Conservation (phyloP, 257 asterid species). For the Penstemon newberryi region DNA sequence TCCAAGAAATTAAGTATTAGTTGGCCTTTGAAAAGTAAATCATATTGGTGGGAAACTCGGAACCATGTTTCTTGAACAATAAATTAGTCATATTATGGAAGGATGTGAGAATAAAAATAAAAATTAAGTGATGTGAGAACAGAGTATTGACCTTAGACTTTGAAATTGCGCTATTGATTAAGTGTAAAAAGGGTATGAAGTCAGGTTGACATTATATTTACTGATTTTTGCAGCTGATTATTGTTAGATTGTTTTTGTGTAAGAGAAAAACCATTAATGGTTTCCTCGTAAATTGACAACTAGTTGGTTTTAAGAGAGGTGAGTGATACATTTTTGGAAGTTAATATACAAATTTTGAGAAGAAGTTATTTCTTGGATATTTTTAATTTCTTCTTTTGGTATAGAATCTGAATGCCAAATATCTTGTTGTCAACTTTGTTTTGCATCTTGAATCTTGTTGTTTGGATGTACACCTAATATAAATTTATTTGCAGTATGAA, state of each 20-base stretch:
- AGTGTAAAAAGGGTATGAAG: not conserved
- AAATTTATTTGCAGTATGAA: constrained; percentile 69
- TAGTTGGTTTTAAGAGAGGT: not conserved
- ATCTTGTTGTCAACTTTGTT: constrained; percentile 19
- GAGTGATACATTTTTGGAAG: too few species aligned
- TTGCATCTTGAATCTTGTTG: constrained; percentile 19
- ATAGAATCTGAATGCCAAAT: constrained; percentile 6
- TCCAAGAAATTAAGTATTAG: too few species aligned
- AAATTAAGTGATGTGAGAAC: not conserved
- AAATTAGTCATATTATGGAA: constrained; percentile 7
- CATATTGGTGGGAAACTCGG: too few species aligned
- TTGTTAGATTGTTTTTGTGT: not conserved
- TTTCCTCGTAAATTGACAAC: not conserved
- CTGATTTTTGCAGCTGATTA: not conserved
- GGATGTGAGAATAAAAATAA: constrained; percentile 6
- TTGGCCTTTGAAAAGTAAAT: too few species aligned
- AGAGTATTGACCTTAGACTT: not conserved
- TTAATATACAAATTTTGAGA: not conserved
- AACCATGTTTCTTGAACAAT: not conserved
- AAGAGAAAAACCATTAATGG: not conserved
- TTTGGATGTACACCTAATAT: constrained; percentile 33
- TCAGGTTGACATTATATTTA: not conserved
- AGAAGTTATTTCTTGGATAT: constrained; percentile 11
- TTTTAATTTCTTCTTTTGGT: not conserved
- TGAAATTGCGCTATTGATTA: constrained; percentile 10